Percentiles rank a stretch among this genome's conserved stretches.
Evolutionary conservation across 2,329 filamentous ascomycete species (phyloP).

Genomic region (Neurospora sp.): DNA sequence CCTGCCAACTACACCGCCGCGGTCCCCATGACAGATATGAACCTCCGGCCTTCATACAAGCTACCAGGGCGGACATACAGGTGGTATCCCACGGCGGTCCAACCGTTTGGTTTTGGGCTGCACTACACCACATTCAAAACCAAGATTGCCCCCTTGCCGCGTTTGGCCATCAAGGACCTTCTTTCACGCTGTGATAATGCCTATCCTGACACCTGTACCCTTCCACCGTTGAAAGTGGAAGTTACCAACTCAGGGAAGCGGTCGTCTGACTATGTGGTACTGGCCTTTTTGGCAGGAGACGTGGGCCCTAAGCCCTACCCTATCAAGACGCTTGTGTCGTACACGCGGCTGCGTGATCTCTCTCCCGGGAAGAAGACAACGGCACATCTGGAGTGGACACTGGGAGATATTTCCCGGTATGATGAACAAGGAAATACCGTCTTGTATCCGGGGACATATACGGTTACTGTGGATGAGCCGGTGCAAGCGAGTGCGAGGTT

Average conservation of each 20-base stretch:
- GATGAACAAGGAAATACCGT: slow-evolving; percentile 39
- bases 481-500: slow-evolving; percentile 30
- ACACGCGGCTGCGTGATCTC: slow-evolving; percentile 32
- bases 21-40: slow-evolving; percentile 47
- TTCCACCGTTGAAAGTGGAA: slow-evolving; percentile 29
- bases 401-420: slow-evolving; percentile 37
- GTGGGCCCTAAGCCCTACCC: slow-evolving; percentile 38
- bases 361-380: slow-evolving; percentile 19
- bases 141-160: slow-evolving; percentile 15
- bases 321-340: slow-evolving; percentile 39
- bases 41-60: slow-evolving; percentile 29
- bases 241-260: slow-evolving; percentile 35
- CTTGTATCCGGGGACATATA: slow-evolving; percentile 44
- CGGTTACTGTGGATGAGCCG: slow-evolving; percentile 33
- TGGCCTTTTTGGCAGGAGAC: slow-evolving; percentile 36
- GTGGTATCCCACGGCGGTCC: slow-evolving; percentile 41
- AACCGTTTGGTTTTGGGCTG: slow-evolving; percentile 43
- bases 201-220: slow-evolving; percentile 32
- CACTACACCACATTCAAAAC: slow-evolving; percentile 45
- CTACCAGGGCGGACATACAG: slow-evolving; percentile 33
- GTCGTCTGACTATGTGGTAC: slow-evolving; percentile 40
- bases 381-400: slow-evolving; percentile 30
- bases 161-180: slow-evolving; percentile 25
- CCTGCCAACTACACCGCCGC: slow-evolving; percentile 39
- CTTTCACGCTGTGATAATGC: slow-evolving; percentile 21